These are phyloP conservation scores for Colletotrichum chlorophyti DNA, from an alignment of 2,329 filamentous ascomycete genomes.

Conservation along the genomic window DNA sequence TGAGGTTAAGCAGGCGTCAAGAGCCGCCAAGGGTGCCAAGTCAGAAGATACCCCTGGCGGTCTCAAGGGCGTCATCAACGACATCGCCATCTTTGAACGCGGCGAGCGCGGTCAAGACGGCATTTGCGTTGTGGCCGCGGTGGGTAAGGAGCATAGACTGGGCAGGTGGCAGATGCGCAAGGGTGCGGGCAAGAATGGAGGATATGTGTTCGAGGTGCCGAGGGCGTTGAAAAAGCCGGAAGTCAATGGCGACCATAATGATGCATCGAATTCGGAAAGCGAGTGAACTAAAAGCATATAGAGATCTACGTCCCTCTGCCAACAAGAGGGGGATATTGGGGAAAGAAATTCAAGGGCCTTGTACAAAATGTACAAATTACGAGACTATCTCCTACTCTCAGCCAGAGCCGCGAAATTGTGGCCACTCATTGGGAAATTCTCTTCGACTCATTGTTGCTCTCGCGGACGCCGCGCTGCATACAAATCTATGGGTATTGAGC, in stretches of 20 bases:
- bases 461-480: slow-evolving; percentile 2
- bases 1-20: slow-evolving; percentile 24
- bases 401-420: slow-evolving; percentile 5
- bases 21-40: slow-evolving; percentile 26
- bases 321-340: slow-evolving; percentile 1
- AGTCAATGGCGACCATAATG: slow-evolving; percentile 42
- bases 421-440: slow-evolving; percentile 3
- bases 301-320: slow-evolving; percentile 1
- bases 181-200: slow-evolving; percentile 74
- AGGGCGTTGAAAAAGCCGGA: slow-evolving; percentile 42
- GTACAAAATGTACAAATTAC: slow-evolving; percentile 26
- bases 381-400: slow-evolving; percentile 19
- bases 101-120: slow-evolving; percentile 79
- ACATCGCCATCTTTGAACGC: slow-evolving; percentile 84
- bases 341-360: slow-evolving; percentile 13
- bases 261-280: slow-evolving; percentile 31
- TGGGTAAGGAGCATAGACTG: slow-evolving; percentile 85
- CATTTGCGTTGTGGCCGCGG: slow-evolving; percentile 82
- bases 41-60: slow-evolving; percentile 33
- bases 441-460: neutral
- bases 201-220: slow-evolving; percentile 86
- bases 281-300: slow-evolving; percentile 22
- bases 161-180: slow-evolving; percentile 77
- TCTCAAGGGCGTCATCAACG: slow-evolving; percentile 80
- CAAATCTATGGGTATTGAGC: slow-evolving; percentile 13